Evolutionary conservation across 306 rosid species (phyloP).

Genomic region (Prinsepia uniflora): DNA sequence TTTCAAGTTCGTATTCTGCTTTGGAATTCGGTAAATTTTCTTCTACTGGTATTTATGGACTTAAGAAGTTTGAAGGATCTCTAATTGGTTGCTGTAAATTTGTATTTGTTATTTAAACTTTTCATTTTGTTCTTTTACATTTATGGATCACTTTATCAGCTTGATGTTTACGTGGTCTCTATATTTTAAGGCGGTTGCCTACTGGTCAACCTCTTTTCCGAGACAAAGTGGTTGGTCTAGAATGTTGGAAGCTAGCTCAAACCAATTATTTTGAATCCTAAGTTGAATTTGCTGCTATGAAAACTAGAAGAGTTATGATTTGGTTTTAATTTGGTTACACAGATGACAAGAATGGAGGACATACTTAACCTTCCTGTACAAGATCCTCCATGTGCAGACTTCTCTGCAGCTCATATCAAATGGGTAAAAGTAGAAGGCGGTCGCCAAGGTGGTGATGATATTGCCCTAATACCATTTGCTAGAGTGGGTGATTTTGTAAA

Average conservation of each 20-base stretch:
- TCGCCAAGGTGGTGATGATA: constrained; percentile 79
- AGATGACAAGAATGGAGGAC: constrained; percentile 84
- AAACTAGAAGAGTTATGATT: neutral
- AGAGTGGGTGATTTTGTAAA: constrained; percentile 75
- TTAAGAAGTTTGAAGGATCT: constrained; percentile 4
- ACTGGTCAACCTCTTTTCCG: too few species aligned
- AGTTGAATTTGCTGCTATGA: neutral
- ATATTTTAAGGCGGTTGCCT: too few species aligned
- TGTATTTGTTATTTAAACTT: neutral
- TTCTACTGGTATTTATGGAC: neutral
- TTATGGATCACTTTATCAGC: too few species aligned
- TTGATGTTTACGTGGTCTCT: too few species aligned
- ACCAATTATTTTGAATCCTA: neutral
- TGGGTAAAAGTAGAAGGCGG: constrained; percentile 77
- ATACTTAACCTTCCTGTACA: constrained; percentile 76
- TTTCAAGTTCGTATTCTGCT: neutral
- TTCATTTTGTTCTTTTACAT: too few species aligned
- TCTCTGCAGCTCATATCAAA: constrained; percentile 59
- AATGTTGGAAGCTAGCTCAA: neutral
- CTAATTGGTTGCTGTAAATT: neutral
- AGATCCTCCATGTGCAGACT: constrained; percentile 55
- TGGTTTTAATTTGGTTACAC: constrained; percentile 14
- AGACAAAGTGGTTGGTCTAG: neutral
- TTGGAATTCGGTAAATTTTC: neutral
- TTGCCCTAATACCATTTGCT: constrained; percentile 66